phyloP scores from a whole-genome alignment of 1,139 yeast species.

The Protomyces lactucae-debilis region DNA sequence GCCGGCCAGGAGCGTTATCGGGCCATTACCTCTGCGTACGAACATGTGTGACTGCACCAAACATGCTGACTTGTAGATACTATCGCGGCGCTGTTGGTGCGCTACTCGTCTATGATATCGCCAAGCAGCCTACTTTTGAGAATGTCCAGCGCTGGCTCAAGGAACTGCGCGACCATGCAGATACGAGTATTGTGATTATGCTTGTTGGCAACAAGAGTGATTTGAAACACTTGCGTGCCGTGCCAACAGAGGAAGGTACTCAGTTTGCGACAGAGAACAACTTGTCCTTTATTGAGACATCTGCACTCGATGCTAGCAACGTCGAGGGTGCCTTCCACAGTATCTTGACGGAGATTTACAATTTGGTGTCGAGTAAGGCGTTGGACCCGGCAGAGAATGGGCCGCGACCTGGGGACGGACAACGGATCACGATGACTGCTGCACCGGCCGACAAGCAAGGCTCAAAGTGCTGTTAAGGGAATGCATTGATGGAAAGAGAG shows the following conservation, averaged over 20 bases:
- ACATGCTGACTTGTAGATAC: constrained; percentile 41
- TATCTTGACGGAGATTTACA: constrained; percentile 65
- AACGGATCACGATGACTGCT: constrained; percentile 88
- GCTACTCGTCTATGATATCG: constrained; percentile 86
- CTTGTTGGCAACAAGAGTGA: constrained; percentile 95
- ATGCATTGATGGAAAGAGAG: neutral
- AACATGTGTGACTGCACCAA: neutral
- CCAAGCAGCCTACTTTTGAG: constrained; percentile 89
- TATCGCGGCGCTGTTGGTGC: constrained; percentile 99
- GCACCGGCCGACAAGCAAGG: constrained; percentile 68
- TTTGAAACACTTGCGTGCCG: constrained; percentile 90
- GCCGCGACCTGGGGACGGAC: constrained; percentile 64
- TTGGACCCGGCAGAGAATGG: constrained; percentile 61
- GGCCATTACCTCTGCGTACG: constrained; percentile 76
- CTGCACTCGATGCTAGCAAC: constrained; percentile 90
- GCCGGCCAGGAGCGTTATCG: constrained; percentile 99
- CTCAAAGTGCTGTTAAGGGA: constrained; percentile 31
- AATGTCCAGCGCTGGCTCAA: constrained; percentile 92
- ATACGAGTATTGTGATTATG: constrained; percentile 92
- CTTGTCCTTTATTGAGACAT: constrained; percentile 91
- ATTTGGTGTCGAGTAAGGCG: constrained; percentile 81
- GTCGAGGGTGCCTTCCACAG: constrained; percentile 94
- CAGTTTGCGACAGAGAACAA: constrained; percentile 91
- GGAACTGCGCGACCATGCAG: constrained; percentile 94
- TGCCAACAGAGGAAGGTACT: constrained; percentile 96